Percentiles rank a stretch among this genome's conserved stretches.
Evolutionary conservation across 2,329 filamentous ascomycete genomes (phyloP).

Genomic region (Colletotrichum chlorophyti): DNA sequence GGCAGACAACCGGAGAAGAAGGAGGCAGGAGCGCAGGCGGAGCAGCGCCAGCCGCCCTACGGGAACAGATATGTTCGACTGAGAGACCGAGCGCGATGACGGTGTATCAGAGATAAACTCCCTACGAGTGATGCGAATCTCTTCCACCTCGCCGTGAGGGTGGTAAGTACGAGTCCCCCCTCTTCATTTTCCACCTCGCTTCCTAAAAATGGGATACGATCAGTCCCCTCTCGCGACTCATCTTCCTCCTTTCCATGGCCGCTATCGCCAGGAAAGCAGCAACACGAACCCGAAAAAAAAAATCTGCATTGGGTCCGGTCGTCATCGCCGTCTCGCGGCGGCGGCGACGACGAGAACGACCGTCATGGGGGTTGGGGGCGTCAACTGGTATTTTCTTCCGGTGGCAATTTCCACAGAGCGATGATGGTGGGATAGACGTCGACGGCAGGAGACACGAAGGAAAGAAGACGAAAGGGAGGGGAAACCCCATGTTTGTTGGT

Average conservation of each 20-base stretch:
- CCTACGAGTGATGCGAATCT: too few species aligned
- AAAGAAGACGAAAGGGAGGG: neutral
- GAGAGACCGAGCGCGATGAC: slow-evolving; percentile 17
- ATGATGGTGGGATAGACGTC: too few species aligned
- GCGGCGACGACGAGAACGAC: neutral
- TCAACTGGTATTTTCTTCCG: too few species aligned
- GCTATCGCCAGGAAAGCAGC: too few species aligned
- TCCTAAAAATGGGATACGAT: too few species aligned
- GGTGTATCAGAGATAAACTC: slow-evolving; percentile 5
- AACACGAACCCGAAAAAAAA: slow-evolving; percentile 5
- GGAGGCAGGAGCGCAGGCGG: slow-evolving; percentile 59
- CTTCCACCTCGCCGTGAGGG: too few species aligned
- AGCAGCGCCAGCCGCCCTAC: slow-evolving; percentile 46
- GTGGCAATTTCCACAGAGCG: too few species aligned
- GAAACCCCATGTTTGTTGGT: neutral
- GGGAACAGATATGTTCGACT: slow-evolving; percentile 47
- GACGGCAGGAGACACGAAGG: neutral
- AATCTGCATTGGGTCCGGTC: slow-evolving; percentile 22
- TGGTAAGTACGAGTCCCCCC: slow-evolving; percentile 12
- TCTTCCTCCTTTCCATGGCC: too few species aligned
- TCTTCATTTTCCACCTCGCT: too few species aligned
- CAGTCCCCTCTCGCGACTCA: too few species aligned
- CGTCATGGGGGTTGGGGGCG: slow-evolving; percentile 14
- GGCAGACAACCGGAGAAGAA: slow-evolving; percentile 58
- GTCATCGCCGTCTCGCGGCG: too few species aligned